Conservation (phyloP, 495 filamentous ascomycete species). For the Neurospora sp. region DNA sequence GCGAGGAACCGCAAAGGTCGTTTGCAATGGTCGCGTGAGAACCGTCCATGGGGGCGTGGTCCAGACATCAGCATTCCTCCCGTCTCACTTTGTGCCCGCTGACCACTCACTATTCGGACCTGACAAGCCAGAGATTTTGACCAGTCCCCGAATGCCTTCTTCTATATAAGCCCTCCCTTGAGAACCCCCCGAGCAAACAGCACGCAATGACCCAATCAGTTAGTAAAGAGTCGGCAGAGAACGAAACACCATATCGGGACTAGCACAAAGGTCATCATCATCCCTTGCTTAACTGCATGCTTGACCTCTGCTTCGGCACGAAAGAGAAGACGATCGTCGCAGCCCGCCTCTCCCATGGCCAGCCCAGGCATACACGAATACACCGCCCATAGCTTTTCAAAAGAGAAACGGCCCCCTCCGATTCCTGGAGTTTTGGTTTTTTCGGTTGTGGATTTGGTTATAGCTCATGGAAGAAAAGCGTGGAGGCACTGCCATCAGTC, state of each 20-base stretch:
- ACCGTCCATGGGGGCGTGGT: neutral
- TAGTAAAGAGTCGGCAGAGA: neutral
- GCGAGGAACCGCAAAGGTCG: neutral
- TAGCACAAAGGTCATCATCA: neutral
- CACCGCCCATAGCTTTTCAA: neutral
- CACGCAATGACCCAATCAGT: neutral
- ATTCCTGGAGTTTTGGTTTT: neutral
- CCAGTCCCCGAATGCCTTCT: neutral
- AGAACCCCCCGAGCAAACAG: neutral
- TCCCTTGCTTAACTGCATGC: neutral
- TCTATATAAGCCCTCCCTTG: neutral
- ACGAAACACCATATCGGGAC: neutral
- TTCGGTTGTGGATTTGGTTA: neutral
- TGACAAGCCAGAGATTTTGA: neutral
- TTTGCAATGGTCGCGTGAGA: neutral
- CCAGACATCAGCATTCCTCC: neutral
- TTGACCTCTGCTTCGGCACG: neutral
- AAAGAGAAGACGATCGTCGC: neutral
- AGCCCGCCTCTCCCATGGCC: neutral
- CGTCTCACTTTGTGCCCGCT: neutral
- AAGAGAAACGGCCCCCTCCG: neutral
- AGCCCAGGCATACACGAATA: neutral
- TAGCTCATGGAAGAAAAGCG: neutral
- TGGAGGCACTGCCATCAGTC: neutral
- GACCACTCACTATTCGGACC: neutral